These are phyloP conservation scores for Corchorus capsularis DNA, from an alignment of 345 rosid genomes.

Conservation along the genomic window DNA sequence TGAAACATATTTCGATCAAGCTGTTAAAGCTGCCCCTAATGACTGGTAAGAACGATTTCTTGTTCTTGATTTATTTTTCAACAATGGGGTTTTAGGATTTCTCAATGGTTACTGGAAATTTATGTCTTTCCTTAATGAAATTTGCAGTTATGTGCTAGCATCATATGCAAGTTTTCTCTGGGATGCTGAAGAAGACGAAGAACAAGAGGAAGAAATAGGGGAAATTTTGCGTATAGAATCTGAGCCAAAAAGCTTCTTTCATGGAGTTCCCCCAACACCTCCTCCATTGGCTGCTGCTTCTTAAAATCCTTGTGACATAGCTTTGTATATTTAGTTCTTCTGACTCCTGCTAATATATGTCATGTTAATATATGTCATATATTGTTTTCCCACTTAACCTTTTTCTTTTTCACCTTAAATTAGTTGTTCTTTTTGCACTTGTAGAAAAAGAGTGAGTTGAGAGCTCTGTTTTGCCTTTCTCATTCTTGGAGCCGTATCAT, in stretches of 20 bases:
- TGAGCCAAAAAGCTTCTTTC: slow-evolving; percentile 29
- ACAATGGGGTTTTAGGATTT: background rate
- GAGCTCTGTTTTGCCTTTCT: slow-evolving; percentile 14
- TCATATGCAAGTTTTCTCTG: slow-evolving; percentile 89
- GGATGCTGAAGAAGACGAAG: slow-evolving; percentile 83
- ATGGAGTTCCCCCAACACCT: slow-evolving; percentile 35
- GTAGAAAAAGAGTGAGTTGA: slow-evolving; percentile 11
- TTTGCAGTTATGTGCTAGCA: slow-evolving; percentile 76
- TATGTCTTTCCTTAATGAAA: background rate
- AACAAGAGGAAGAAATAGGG: slow-evolving; percentile 36
- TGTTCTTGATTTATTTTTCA: background rate
- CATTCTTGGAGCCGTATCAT: slow-evolving; percentile 27
- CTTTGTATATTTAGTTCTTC: slow-evolving; percentile 34
- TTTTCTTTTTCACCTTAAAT: background rate
- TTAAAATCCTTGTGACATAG: slow-evolving; percentile 35
- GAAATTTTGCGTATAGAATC: slow-evolving; percentile 33
- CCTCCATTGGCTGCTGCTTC: slow-evolving; percentile 62
- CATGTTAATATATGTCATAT: slow-evolving; percentile 3
- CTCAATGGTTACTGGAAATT: background rate
- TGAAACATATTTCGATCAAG: slow-evolving; percentile 71
- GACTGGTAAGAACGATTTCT: slow-evolving; percentile 55
- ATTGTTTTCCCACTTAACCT: slow-evolving; percentile 15
- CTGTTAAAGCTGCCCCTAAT: slow-evolving; percentile 77
- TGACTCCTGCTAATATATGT: slow-evolving; percentile 37
- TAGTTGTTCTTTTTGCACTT: background rate